A percentile compares a stretch with the other conserved stretches of the same genome.
These are phyloP conservation scores for Xylariaceae sp. DNA, from an alignment of 2,329 filamentous ascomycete genomes.

Conservation along the genomic window DNA sequence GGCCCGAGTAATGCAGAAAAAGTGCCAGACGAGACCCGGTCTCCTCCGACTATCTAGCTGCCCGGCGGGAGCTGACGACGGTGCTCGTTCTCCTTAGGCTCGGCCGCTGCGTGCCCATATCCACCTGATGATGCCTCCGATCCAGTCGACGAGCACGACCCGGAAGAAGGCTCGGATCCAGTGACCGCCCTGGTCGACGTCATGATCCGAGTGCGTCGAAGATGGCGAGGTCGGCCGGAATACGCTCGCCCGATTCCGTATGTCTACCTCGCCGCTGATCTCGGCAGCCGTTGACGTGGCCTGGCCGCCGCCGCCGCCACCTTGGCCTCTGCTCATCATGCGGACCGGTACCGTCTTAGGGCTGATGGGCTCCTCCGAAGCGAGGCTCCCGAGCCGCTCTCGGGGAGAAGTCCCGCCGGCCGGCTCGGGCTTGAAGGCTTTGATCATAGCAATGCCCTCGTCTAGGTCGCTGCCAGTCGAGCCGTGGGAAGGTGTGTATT, in stretches of 20 bases:
- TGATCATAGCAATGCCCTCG: constrained; percentile 21
- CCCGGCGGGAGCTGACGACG: too few relatives aligned
- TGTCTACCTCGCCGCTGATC: constrained; percentile 4
- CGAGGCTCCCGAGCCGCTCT: neutral
- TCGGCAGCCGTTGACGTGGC: constrained; percentile 6
- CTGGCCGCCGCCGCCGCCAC: constrained; percentile 2
- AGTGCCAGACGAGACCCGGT: too few relatives aligned
- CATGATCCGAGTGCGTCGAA: constrained; percentile 5
- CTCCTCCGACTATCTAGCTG: too few relatives aligned
- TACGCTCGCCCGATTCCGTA: constrained; percentile 11
- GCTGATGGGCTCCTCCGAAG: neutral
- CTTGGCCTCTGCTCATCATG: constrained; percentile 2
- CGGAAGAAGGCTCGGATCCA: constrained; percentile 29
- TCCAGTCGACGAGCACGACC: constrained; percentile 31
- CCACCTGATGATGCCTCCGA: constrained; percentile 28
- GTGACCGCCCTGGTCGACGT: constrained; percentile 3
- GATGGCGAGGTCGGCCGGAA: constrained; percentile 10
- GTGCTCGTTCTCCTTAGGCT: constrained; percentile 26
- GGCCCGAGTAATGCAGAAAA: too few relatives aligned
- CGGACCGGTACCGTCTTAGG: neutral
- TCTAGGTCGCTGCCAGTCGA: constrained; percentile 12
- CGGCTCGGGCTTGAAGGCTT: constrained; percentile 1
- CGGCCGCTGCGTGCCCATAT: constrained; percentile 23
- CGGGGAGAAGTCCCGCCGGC: neutral
- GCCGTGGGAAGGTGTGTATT: constrained; percentile 5